Evolutionary conservation across 352 stramenopile genomes (phyloP).

Genomic region (Lagenidium giganteum): DNA sequence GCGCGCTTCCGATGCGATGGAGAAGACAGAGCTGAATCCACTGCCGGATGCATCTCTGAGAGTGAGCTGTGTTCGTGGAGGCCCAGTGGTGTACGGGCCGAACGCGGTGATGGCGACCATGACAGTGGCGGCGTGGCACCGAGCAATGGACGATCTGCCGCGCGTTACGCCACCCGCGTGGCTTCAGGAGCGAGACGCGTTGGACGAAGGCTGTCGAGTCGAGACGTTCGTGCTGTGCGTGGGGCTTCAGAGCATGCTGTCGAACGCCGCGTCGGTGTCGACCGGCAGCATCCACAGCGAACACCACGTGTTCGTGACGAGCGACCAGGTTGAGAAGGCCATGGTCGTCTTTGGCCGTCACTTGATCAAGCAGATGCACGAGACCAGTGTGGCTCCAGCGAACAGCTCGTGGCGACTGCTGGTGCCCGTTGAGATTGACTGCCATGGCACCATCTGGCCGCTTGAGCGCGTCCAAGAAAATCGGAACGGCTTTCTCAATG

Average conservation of each 20-base stretch:
- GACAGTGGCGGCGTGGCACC: conserved; percentile 2
- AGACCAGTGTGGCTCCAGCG: conserved; percentile 10
- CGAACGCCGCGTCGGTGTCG: not conserved
- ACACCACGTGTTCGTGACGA: conserved; percentile 33
- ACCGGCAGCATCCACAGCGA: conserved; percentile 14
- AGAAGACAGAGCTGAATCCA: conserved; percentile 20
- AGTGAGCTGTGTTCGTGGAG: not conserved
- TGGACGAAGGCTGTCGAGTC: conserved; percentile 8
- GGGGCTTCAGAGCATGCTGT: conserved; percentile 1
- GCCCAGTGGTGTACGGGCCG: no score
- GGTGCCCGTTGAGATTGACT: conserved; percentile 2
- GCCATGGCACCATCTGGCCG: conserved; percentile 12
- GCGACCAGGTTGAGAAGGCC: conserved; percentile 29
- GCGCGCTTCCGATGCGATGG: conserved; percentile 4
- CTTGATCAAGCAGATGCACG: conserved; percentile 33
- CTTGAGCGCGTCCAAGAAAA: conserved; percentile 22
- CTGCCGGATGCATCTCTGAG: not conserved
- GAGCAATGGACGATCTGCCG: not conserved
- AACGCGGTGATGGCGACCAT: conserved; percentile 1
- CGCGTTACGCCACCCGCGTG: no score
- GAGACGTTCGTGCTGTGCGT: conserved; percentile 10
- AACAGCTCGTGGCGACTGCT: conserved; percentile 3
- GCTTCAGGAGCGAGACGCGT: conserved; percentile 5
- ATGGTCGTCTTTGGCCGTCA: conserved; percentile 50
- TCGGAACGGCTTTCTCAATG: conserved; percentile 31